A percentile compares a stretch with the other conserved stretches of the same genome.
These are phyloP conservation scores for Nannochloris sp. DNA, from an alignment of 139 green algal species.

Conservation along the genomic window DNA sequence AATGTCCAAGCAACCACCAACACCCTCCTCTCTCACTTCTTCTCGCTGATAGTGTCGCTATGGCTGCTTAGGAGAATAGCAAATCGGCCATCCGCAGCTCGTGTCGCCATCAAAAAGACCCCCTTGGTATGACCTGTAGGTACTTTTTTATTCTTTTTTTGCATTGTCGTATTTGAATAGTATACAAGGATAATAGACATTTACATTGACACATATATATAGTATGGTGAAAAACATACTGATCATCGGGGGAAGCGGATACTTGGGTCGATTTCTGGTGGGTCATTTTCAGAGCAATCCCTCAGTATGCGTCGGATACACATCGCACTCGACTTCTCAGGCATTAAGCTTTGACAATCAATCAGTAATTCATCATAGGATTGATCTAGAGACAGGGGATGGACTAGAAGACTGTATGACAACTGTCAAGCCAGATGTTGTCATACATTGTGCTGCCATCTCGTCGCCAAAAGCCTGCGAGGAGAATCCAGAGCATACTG, in stretches of 20 bases:
- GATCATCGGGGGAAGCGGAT: slow-evolving; percentile 34
- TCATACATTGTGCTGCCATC: slow-evolving; percentile 60
- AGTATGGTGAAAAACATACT: slow-evolving; percentile 11
- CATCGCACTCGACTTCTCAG: slow-evolving; percentile 14
- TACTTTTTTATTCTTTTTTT: not conserved
- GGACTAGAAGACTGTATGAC: slow-evolving; percentile 39
- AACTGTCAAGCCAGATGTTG: slow-evolving; percentile 17
- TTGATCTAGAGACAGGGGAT: slow-evolving; percentile 35
- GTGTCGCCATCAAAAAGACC: not conserved
- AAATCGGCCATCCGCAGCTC: slow-evolving; percentile 19
- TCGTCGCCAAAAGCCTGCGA: slow-evolving; percentile 49
- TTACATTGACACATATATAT: too few relatives aligned
- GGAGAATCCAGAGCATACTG: slow-evolving; percentile 32
- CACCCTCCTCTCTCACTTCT: slow-evolving; percentile 83
- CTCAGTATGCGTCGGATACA: slow-evolving; percentile 18
- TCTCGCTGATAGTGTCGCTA: slow-evolving; percentile 65
- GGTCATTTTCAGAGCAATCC: slow-evolving; percentile 9
- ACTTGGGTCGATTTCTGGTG: slow-evolving; percentile 49
- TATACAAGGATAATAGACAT: too few relatives aligned
- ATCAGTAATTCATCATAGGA: slow-evolving; percentile 2
- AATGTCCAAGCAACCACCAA: slow-evolving; percentile 94
- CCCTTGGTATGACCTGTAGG: not conserved
- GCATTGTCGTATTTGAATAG: too few relatives aligned
- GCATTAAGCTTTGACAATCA: not conserved
- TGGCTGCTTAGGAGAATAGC: slow-evolving; percentile 63